Percentiles rank a stretch among this genome's conserved stretches.
phyloP scores from a whole-genome alignment of 768 basidiomycete genomes.

The Wakefieldia striispora region DNA sequence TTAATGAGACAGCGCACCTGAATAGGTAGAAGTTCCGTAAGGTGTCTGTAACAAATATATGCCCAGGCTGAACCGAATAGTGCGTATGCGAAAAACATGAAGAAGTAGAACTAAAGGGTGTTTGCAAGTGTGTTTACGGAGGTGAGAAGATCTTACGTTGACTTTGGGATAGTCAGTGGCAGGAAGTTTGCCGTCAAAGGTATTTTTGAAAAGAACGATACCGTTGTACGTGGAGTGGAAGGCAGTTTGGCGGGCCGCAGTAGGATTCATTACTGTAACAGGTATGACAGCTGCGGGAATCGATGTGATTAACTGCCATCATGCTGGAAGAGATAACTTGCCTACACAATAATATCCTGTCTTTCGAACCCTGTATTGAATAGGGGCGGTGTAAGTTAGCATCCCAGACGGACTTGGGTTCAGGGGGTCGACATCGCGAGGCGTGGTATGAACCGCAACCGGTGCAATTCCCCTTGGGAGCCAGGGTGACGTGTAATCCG shows the following conservation, averaged over 20 bases:
- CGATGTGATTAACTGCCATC: background rate
- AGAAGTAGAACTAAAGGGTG: constrained; percentile 72
- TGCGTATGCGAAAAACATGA: constrained; percentile 78
- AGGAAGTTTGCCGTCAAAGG: constrained; percentile 83
- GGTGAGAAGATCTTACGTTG: constrained; percentile 54
- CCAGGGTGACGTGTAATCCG: constrained; percentile 51
- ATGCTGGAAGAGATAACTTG: constrained; percentile 37
- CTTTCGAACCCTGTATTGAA: constrained; percentile 78
- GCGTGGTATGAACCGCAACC: constrained; percentile 4
- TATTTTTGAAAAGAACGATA: constrained; percentile 80
- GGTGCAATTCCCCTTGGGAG: constrained; percentile 26
- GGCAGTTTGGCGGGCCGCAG: constrained; percentile 37
- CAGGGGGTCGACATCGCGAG: constrained; percentile 28
- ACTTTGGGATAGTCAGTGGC: constrained; percentile 98
- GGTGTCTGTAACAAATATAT: constrained; percentile 76
- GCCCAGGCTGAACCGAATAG: constrained; percentile 73
- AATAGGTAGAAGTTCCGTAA: constrained; percentile 82
- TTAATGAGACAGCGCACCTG: constrained; percentile 51
- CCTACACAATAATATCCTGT: constrained; percentile 98
- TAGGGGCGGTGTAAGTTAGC: constrained; percentile 62
- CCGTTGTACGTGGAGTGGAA: constrained; percentile 80
- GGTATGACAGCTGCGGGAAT: constrained; percentile 71
- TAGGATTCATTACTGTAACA: constrained; percentile 65
- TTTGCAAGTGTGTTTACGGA: background rate
- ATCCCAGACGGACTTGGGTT: constrained; percentile 52